Conservation (phyloP, 495 filamentous ascomycete species). For the Tuber calosporum region DNA sequence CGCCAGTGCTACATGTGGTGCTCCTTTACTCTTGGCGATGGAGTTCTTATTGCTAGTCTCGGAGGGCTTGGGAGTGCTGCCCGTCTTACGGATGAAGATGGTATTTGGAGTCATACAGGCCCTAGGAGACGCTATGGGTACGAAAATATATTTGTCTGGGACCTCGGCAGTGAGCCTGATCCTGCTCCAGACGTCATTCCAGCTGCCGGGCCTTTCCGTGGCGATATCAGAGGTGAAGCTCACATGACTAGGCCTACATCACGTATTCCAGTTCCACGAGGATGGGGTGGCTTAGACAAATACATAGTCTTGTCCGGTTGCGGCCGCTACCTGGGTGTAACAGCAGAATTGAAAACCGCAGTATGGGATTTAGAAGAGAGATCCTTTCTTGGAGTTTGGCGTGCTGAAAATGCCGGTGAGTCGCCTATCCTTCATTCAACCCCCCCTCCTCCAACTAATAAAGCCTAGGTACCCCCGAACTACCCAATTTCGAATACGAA, state of each 20-base stretch:
- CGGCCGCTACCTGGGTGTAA: constrained; percentile 25
- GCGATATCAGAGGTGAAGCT: constrained; percentile 21
- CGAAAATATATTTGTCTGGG: constrained; percentile 34
- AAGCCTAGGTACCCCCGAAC: constrained; percentile 20
- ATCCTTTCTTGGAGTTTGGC: constrained; percentile 34
- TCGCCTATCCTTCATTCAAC: background rate
- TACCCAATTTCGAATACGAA: constrained; percentile 20
- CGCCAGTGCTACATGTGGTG: constrained; percentile 36
- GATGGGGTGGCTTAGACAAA: constrained; percentile 33
- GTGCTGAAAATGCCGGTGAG: constrained; percentile 26
- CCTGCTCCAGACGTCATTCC: background rate
- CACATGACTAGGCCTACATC: constrained; percentile 17
- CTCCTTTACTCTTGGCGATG: constrained; percentile 34
- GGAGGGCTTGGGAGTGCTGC: constrained; percentile 19
- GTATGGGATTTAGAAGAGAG: constrained; percentile 38
- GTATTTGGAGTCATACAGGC: constrained; percentile 9
- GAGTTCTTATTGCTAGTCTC: constrained; percentile 29
- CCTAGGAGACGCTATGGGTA: constrained; percentile 30
- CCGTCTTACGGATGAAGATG: constrained; percentile 13
- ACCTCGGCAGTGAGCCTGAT: constrained; percentile 22
- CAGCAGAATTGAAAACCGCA: constrained; percentile 33
- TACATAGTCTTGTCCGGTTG: constrained; percentile 30
- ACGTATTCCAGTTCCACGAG: constrained; percentile 23
- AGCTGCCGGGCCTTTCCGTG: constrained; percentile 19
- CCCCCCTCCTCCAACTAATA: background rate